These are phyloP conservation scores for Hypoxylon subgilvum DNA, from an alignment of 495 filamentous ascomycete species.

Conservation along the genomic window DNA sequence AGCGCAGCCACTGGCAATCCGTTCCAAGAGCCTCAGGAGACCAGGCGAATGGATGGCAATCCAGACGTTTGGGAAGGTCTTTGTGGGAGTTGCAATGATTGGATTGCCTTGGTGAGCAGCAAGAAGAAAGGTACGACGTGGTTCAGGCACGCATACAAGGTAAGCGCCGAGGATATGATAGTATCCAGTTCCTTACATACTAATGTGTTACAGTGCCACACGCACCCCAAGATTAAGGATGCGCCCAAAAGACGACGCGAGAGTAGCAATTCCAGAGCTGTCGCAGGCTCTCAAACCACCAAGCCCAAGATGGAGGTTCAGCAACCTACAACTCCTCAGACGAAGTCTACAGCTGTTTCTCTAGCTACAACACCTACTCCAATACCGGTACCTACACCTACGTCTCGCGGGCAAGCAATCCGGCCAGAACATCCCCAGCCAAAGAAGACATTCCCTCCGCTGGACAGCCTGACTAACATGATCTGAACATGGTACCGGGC, in stretches of 20 bases:
- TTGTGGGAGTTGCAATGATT: slow-evolving; percentile 77
- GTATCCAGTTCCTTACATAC: background rate
- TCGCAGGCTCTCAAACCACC: slow-evolving; percentile 43
- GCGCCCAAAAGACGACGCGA: slow-evolving; percentile 73
- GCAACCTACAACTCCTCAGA: slow-evolving; percentile 48
- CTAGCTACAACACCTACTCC: slow-evolving; percentile 46
- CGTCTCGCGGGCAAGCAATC: slow-evolving; percentile 30
- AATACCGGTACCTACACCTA: slow-evolving; percentile 30
- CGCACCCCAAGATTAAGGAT: slow-evolving; percentile 76
- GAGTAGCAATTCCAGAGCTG: slow-evolving; percentile 57
- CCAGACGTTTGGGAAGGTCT: slow-evolving; percentile 81
- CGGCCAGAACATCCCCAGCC: slow-evolving; percentile 42
- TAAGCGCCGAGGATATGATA: slow-evolving; percentile 43
- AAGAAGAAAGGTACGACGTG: slow-evolving; percentile 88
- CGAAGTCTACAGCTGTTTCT: slow-evolving; percentile 47
- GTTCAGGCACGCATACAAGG: slow-evolving; percentile 86
- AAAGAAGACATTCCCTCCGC: slow-evolving; percentile 36
- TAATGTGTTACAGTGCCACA: slow-evolving; percentile 64
- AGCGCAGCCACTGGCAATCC: slow-evolving; percentile 75
- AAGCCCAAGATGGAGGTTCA: slow-evolving; percentile 49
- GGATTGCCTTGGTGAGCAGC: slow-evolving; percentile 78
- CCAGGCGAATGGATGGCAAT: slow-evolving; percentile 76
- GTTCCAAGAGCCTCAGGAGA: slow-evolving; percentile 75
- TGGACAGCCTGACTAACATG: slow-evolving; percentile 51
- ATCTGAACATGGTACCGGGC: slow-evolving; percentile 40